Conservation (phyloP, 257 asterid species). For the Coffea canephora region DNA sequence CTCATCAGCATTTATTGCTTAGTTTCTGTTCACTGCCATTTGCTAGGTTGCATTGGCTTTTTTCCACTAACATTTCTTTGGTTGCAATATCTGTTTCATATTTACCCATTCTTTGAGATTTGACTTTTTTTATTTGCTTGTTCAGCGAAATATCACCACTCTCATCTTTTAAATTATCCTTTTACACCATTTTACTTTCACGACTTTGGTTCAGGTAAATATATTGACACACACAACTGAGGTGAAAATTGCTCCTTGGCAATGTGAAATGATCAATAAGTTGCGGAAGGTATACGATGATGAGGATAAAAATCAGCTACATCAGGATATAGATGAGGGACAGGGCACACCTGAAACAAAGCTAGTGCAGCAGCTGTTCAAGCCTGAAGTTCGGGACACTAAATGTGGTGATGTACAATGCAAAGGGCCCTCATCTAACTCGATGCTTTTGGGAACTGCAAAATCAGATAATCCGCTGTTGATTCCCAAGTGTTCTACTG, state of each 20-base stretch:
- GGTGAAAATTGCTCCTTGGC: conserved; percentile 35
- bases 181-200: conserved; percentile 11
- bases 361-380: conserved; percentile 10
- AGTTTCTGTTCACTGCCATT: too few relatives aligned
- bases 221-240: conserved; percentile 62
- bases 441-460: conserved; percentile 1
- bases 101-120: not conserved
- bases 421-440: conserved; percentile 5
- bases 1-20: too few relatives aligned
- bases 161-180: conserved; percentile 4
- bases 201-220: conserved; percentile 59
- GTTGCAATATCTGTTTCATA: not conserved
- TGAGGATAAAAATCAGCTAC: conserved; percentile 22
- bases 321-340: conserved; percentile 16
- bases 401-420: conserved; percentile 11
- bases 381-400: conserved; percentile 10
- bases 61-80: not conserved
- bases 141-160: not conserved
- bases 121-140: not conserved
- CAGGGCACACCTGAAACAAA: conserved; percentile 11
- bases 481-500: not conserved
- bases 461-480: not conserved
- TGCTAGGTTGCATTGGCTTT: too few relatives aligned
- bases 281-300: conserved; percentile 28
- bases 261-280: conserved; percentile 28